Evolutionary conservation across 1,139 yeast genomes (phyloP).

Genomic region (Yamadazyma kanchanaburiensis): DNA sequence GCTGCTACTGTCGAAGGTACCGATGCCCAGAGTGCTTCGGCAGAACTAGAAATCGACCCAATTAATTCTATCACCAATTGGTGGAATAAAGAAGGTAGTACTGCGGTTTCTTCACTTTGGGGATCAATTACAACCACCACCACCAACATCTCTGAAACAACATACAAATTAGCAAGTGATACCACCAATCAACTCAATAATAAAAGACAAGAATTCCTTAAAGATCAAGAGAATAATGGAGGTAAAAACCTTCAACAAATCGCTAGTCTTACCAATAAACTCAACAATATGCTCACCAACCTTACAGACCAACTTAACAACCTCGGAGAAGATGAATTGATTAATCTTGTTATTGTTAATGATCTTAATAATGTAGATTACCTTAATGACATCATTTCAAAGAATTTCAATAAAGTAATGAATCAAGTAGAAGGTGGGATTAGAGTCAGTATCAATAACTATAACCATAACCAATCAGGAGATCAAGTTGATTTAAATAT

Average conservation of each 20-base stretch:
- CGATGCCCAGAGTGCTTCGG: background rate
- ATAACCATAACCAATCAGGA: constrained; percentile 33
- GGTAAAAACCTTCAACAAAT: constrained; percentile 18
- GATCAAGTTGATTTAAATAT: constrained; percentile 51
- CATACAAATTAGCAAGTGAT: constrained; percentile 40
- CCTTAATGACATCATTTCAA: constrained; percentile 60
- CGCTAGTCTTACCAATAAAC: constrained; percentile 24
- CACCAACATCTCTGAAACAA: constrained; percentile 37
- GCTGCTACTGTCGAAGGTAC: constrained; percentile 5
- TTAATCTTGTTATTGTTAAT: constrained; percentile 57
- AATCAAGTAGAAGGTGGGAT: constrained; percentile 91
- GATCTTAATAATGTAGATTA: constrained; percentile 73
- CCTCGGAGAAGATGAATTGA: constrained; percentile 59
- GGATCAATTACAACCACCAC: constrained; percentile 51
- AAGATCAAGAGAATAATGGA: constrained; percentile 25
- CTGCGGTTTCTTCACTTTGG: constrained; percentile 70
- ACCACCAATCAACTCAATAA: constrained; percentile 44
- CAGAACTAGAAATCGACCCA: constrained; percentile 49
- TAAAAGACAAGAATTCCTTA: constrained; percentile 37
- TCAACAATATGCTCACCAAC: constrained; percentile 34
- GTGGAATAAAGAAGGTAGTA: constrained; percentile 82
- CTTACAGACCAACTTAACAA: constrained; percentile 47
- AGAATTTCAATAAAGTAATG: constrained; percentile 79
- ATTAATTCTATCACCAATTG: constrained; percentile 69
- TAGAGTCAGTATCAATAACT: constrained; percentile 52